Percentiles rank a stretch among this genome's conserved stretches.
Evolutionary conservation across 1,139 yeast genomes (phyloP).

Genomic region (Magnusiomyces tetraspermus): DNA sequence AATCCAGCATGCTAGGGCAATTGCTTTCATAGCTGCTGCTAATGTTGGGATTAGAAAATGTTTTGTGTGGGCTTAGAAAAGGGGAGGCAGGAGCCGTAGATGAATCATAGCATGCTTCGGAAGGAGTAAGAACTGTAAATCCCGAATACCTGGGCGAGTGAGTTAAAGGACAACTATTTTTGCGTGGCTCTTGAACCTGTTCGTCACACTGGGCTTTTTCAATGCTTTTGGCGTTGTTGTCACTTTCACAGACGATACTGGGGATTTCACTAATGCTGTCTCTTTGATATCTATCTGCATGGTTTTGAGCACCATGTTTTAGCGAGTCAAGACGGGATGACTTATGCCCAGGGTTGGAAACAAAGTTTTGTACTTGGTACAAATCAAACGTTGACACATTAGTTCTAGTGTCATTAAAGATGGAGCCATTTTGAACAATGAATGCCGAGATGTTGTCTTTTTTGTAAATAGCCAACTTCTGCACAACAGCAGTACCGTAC

Average conservation of each 20-base stretch:
- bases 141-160: not conserved
- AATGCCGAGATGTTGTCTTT: slow-evolving; percentile 31
- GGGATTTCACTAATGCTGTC: not conserved
- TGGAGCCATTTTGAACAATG: slow-evolving; percentile 39
- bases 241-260: not conserved
- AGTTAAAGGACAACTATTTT: not conserved
- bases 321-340: not conserved
- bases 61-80: too few species aligned
- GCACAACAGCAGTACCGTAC: slow-evolving; percentile 39
- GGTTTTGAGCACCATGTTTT: not conserved
- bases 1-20: not conserved
- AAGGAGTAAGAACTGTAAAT: too few species aligned
- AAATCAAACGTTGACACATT: slow-evolving; percentile 4
- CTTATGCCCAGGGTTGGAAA: too few species aligned
- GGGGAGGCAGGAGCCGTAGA: too few species aligned
- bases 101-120: too few species aligned
- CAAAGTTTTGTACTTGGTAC: slow-evolving; percentile 1
- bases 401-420: slow-evolving; percentile 27
- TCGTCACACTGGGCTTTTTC: not conserved
- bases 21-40: too few species aligned
- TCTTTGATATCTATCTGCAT: not conserved
- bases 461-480: slow-evolving; percentile 32
- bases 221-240: not conserved
- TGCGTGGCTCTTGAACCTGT: not conserved
- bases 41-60: too few species aligned